Percentiles rank a stretch among this genome's conserved stretches.
These are phyloP conservation scores for Cavenderia fasciculata DNA, from an alignment of 78 protist species.

Conservation along the genomic window DNA sequence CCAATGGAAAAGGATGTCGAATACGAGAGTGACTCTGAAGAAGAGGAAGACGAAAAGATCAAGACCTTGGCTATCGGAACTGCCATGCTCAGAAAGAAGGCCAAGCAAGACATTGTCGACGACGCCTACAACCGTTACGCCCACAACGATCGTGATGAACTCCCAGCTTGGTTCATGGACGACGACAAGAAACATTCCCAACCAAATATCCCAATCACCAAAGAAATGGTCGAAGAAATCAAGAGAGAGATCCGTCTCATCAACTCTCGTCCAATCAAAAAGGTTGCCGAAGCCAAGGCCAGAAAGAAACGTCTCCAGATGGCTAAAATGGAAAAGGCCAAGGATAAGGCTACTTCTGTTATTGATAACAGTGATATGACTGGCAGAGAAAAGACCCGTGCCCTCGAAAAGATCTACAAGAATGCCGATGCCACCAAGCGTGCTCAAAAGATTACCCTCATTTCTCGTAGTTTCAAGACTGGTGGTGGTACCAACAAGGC, in stretches of 20 bases:
- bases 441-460: constrained; percentile 29
- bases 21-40: constrained; percentile 8
- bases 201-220: constrained; percentile 87
- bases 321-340: constrained; percentile 70
- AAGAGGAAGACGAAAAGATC: constrained; percentile 23
- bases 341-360: constrained; percentile 50
- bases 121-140: constrained; percentile 87
- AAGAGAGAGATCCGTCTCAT: constrained; percentile 81
- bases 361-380: constrained; percentile 76
- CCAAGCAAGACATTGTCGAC: constrained; percentile 83
- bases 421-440: constrained; percentile 1
- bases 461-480: constrained; percentile 28
- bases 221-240: constrained; percentile 82
- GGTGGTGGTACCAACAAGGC: constrained; percentile 66
- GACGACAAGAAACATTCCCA: constrained; percentile 82
- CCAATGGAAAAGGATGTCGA: constrained; percentile 70
- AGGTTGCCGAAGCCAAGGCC: constrained; percentile 95
- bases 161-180: constrained; percentile 92
- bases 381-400: constrained; percentile 58
- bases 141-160: constrained; percentile 78
- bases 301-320: constrained; percentile 77
- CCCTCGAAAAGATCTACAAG: constrained; percentile 54
- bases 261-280: constrained; percentile 92
- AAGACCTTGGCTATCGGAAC: constrained; percentile 86
- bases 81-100: constrained; percentile 72